Base-by-base conservation (phyloP, 202 grass and related monocot genomes). In the Carex arenaria region DNA sequence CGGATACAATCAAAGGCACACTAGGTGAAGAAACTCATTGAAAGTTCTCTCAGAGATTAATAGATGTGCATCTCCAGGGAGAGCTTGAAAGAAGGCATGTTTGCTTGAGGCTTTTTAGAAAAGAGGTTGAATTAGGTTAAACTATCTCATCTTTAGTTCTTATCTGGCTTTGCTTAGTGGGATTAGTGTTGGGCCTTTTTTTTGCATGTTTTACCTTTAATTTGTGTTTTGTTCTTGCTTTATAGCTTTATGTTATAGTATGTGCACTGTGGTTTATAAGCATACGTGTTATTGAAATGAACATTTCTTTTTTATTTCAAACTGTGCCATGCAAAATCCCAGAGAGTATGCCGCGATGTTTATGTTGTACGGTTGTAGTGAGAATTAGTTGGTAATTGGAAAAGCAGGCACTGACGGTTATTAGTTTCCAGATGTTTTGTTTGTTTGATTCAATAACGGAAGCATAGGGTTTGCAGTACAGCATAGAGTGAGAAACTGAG, bases 61-160 rank as follows among this genome's bases (percentile, higher is more conserved):
- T 78, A 57, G 53, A 38, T 77, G 15, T 34, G 28, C 30, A 60
- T 78, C 8, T 78, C n/a, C 11, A 13, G 52, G 14, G 30, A 54
- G 60, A 7, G 30, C 74, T 78, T 60, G 74, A 78, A 78, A 60
- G 74, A 78, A 60, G 53, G 18, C 72, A 60, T 11, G 18, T 38
- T 78, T 11, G 67, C 67, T 22, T 71, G 56, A 51, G 36, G 17
- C 9, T 78, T 78, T 78, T 4, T 20, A 60, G 53, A 49, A 53
- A 78, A 32, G 74, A 60, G 30, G 74, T 60, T n/a, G 28, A 55
- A 78, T 78, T 78, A 78, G 74, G 28, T 78, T 38, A 63, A 63
- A 63, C 61, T 28, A 78, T 78, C 15, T 77, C 14, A 76, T 76
- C 52, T 57, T 71, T 72, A 56, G 2, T 62, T 59, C 1, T 40